Base-by-base conservation (phyloP, 345 rosid species). In the Eucalyptus pauciflora region DNA sequence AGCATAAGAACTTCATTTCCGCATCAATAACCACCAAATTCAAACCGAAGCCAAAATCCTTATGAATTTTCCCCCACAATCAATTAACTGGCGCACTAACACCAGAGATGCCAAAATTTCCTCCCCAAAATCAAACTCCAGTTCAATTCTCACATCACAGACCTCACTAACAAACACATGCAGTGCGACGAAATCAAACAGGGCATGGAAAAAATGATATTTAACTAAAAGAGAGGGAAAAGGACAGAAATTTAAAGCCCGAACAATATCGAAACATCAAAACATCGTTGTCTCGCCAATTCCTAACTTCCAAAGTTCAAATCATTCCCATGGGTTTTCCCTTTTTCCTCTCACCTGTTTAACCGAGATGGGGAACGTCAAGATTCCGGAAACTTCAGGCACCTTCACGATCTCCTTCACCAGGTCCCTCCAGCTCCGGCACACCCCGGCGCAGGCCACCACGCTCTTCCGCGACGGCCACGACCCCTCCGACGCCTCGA, bases 361-460 rank as follows among this genome's bases (percentile, higher is more conserved):
- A 76, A 97, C 92, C 25, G 98, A 96, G 91, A 95, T 92, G 15
- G 99, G 99, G 91, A 97, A 96, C 54, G 99, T 96, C 90, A 97
- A 87, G 88, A 90, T 93, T 64, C 94, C 96, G 5, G 98, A 96
- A 80, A 92, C 87, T 88, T 96, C 95, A 49, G 96, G 98, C 54
- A 92, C 92, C 88, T 92, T 90, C 58, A 97, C 97, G 86, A 95
- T 94, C 90, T 95, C 98, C 89, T 94, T 94, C 52, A 92, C 92
- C 41, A 95, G 91, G 86, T 89, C 58, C 29, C 99, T 90, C 99
- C 99, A 97, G 20, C 91, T 90, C 87, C 95, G 93, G 86, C 99
- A 97, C 10, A 97, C 99, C 5, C 98, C 95, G 46, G 97, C 98
- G 86, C 98, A 96, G 89, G 96, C 97, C 58, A 96, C 99, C 49